Evolutionary conservation across 176 grass and related monocot species (phyloP).

Genomic region (Eleusine indica): DNA sequence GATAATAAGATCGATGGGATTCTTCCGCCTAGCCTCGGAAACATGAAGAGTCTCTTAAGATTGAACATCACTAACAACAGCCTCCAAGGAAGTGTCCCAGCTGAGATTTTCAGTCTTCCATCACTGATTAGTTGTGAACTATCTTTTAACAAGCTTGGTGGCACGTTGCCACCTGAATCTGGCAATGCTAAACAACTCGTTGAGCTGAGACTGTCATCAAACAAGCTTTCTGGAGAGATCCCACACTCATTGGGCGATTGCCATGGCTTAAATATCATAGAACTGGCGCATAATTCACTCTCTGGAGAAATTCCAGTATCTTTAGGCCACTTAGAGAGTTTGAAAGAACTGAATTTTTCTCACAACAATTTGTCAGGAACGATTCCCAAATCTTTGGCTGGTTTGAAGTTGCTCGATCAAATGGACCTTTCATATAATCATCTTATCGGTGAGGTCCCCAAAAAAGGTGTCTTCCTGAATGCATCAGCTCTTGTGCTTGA

Average conservation of each 20-base stretch:
- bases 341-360: conserved; percentile 37
- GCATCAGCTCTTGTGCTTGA: conserved; percentile 5
- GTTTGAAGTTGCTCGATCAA: background rate
- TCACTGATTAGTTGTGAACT: background rate
- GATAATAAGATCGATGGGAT: conserved; percentile 8
- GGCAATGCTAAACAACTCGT: conserved; percentile 15
- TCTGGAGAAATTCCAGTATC: conserved; percentile 24
- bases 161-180: conserved; percentile 6
- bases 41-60: conserved; percentile 4
- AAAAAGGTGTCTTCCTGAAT: conserved; percentile 33
- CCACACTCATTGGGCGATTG: conserved; percentile 22
- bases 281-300: conserved; percentile 36
- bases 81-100: conserved; percentile 29
- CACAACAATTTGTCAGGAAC: conserved; percentile 38
- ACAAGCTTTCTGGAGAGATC: conserved; percentile 41
- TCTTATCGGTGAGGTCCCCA: conserved; percentile 32
- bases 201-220: conserved; percentile 28
- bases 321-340: conserved; percentile 18
- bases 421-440: conserved; percentile 40
- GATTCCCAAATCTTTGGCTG: conserved; percentile 30
- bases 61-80: conserved; percentile 33
- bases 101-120: conserved; percentile 12
- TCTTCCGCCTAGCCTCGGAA: conserved; percentile 4
- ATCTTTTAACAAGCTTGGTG: conserved; percentile 24
- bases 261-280: conserved; percentile 16